Evolutionary conservation across 805 yeast genomes (phyloP), one percentile per base, ranked within the genome.

Genomic region (Yamadazyma phyllophila): DNA sequence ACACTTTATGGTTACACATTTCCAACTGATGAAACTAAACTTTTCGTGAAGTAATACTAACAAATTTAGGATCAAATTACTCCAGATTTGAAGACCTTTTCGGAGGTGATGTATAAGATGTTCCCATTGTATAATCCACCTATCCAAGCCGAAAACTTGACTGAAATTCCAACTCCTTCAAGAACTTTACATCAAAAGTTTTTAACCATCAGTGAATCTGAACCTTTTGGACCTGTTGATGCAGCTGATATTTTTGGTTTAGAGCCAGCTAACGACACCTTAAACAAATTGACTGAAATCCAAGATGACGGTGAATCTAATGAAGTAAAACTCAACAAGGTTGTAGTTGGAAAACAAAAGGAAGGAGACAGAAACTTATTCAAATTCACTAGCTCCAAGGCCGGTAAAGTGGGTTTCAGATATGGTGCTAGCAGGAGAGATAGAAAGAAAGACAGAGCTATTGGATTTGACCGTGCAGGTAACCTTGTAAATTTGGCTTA

Each of bases 201-300:
- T 72, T 67, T 88, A 61, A 85, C 96, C 10, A 83, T 92, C 62
- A 92, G 96, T 8, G 99, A 92, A 68, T 83, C 90, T 24, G 96
- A 90, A 69, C 96, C 96, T 8, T 91, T 92, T 62, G 97, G 97
- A 6, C 96, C 97, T 4, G 77, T 90, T 5, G 98, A 94, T 61
- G 97, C 99, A 11, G 97, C 99, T 41, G 73, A 81, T 46, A 78
- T 85, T 33, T 80, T 88, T 52, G 90, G 78, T 36, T 74, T 92
- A 52, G 91, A 88, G 62, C 96, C 96, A n/a, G 97, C 98, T 26
- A 78, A 81, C 39, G 81, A 75, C 31, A 86, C 94, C 2, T 74
- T 91, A 55, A 80, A 82, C 56, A 81, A 80, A 62, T 75, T 91
- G 51, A 75, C 88, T 10, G 77, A 80, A 54, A 70, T 77, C 37